These are phyloP conservation scores for Graphilbum fragrans DNA, from an alignment of 2,329 filamentous ascomycete species.

Conservation along the genomic window DNA sequence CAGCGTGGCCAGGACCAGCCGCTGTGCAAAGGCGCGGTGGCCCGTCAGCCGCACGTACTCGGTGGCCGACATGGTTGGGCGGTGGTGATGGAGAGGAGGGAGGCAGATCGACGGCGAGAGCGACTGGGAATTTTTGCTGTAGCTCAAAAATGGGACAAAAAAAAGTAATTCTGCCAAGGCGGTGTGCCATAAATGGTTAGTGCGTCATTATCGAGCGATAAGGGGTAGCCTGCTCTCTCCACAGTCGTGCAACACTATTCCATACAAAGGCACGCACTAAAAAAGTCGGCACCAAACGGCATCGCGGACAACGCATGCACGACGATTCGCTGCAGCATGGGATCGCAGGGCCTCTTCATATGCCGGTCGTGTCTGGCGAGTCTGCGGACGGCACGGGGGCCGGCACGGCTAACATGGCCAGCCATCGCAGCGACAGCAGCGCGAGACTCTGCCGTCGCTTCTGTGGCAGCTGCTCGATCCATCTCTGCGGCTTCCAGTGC, in stretches of 20 bases:
- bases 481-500: neutral
- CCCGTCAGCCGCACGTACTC: constrained; percentile 54
- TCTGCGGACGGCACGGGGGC: constrained; percentile 2
- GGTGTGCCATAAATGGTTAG: too few species aligned
- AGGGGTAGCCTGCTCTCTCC: too few species aligned
- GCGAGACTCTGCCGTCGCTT: neutral
- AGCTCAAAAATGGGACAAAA: neutral
- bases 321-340: constrained; percentile 6
- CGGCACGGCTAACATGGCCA: neutral
- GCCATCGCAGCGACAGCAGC: neutral
- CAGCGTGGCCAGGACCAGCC: constrained; percentile 80
- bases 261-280: too few species aligned
- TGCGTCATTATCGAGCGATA: too few species aligned
- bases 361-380: constrained; percentile 12
- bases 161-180: neutral
- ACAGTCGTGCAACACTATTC: too few species aligned
- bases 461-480: neutral
- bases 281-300: too few species aligned
- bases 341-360: constrained; percentile 8
- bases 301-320: too few species aligned
- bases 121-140: neutral
- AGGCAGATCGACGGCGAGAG: neutral
- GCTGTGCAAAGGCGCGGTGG: constrained; percentile 70
- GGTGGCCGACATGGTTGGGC: constrained; percentile 4
- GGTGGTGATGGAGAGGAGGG: neutral